These are phyloP conservation scores for Flaveria floridana DNA, from an alignment of 140 eudicot species.

Conservation along the genomic window DNA sequence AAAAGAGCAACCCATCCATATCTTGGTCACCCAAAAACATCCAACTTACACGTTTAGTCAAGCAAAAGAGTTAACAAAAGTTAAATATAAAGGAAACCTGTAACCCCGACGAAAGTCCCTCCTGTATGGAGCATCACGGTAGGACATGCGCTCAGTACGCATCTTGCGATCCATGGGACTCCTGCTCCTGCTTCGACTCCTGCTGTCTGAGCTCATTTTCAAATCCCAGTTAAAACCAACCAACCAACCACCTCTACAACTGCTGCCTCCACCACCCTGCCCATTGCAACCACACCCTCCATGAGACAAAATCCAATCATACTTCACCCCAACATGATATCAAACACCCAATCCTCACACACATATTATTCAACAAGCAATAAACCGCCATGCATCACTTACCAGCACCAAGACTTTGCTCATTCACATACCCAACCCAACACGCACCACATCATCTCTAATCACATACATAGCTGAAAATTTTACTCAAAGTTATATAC, in stretches of 20 bases:
- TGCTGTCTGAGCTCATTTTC: slow-evolving; percentile 63
- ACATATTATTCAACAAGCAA: slow-evolving; percentile 49
- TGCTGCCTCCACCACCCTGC: slow-evolving; percentile 79
- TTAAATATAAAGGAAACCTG: slow-evolving; percentile 54
- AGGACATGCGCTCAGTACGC: slow-evolving; percentile 77
- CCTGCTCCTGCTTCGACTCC: slow-evolving; percentile 69
- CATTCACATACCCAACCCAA: slow-evolving; percentile 31
- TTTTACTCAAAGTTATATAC: slow-evolving; percentile 11
- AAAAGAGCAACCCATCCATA: slow-evolving; percentile 15
- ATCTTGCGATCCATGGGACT: slow-evolving; percentile 90
- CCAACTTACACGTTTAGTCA: slow-evolving; percentile 26
- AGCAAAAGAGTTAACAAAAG: slow-evolving; percentile 30
- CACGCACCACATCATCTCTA: slow-evolving; percentile 27
- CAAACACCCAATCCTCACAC: slow-evolving; percentile 49
- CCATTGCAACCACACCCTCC: slow-evolving; percentile 94
- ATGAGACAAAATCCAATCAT: slow-evolving; percentile 57
- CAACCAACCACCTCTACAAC: slow-evolving; percentile 52
- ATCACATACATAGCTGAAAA: not conserved
- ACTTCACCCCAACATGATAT: slow-evolving; percentile 43
- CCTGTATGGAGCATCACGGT: slow-evolving; percentile 97
- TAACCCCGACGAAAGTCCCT: slow-evolving; percentile 81
- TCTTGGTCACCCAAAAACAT: slow-evolving; percentile 32
- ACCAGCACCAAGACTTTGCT: slow-evolving; percentile 30
- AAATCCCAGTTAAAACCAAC: slow-evolving; percentile 38
- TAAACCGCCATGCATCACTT: slow-evolving; percentile 33